Evolutionary conservation across 192 early-diverging fungal genomes (phyloP).

Genomic region (Coemansia reversa): DNA sequence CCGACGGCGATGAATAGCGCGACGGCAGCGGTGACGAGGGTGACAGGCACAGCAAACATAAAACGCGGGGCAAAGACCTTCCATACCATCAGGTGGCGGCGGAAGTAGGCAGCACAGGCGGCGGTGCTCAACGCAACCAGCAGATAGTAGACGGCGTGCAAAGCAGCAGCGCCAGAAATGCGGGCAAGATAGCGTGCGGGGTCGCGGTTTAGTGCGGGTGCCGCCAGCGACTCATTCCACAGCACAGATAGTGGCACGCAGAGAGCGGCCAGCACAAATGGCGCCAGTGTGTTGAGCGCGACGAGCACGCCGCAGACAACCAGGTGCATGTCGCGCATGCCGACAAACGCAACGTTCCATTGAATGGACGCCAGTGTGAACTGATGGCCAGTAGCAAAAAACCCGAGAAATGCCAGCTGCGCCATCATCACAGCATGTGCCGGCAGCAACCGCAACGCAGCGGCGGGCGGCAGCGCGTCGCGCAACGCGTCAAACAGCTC

Average conservation of each 20-base stretch:
- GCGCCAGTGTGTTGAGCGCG: constrained; percentile 72
- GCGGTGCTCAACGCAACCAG: constrained; percentile 52
- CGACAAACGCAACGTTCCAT: constrained; percentile 87
- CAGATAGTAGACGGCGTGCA: constrained; percentile 56
- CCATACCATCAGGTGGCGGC: constrained; percentile 97
- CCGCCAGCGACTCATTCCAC: constrained; percentile 40
- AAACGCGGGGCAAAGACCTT: constrained; percentile 92
- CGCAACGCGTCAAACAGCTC: constrained; percentile 55
- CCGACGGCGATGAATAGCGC: constrained; percentile 29
- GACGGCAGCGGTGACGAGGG: constrained; percentile 10
- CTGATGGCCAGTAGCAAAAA: constrained; percentile 94
- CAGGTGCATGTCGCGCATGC: constrained; percentile 71
- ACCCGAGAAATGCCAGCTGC: constrained; percentile 61
- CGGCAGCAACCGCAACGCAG: constrained; percentile 31
- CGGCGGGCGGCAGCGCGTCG: neutral
- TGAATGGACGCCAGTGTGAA: constrained; percentile 85
- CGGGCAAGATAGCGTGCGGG: constrained; percentile 27
- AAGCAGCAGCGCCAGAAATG: constrained; percentile 46
- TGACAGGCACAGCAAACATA: constrained; percentile 56
- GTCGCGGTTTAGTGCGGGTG: constrained; percentile 28
- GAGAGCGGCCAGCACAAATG: constrained; percentile 53
- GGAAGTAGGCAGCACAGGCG: constrained; percentile 65
- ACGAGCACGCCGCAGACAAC: constrained; percentile 69
- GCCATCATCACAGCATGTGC: constrained; percentile 50
- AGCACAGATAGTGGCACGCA: constrained; percentile 60